Evolutionary conservation across 2,329 filamentous ascomycete species (phyloP).

Genomic region (Penicillium griseofulvum): DNA sequence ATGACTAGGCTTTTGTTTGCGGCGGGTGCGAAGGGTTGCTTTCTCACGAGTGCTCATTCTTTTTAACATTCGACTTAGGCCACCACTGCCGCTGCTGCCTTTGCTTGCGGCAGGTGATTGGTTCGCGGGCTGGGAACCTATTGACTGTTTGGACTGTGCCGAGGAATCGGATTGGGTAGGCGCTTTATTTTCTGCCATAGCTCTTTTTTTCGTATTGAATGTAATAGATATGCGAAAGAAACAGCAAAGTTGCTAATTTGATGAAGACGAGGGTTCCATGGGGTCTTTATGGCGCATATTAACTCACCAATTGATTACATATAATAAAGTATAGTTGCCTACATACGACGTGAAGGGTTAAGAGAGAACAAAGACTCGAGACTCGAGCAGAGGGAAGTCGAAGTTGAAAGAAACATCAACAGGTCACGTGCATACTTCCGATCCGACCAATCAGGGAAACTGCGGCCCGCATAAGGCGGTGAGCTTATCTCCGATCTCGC

Average conservation of each 20-base stretch:
- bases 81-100: not conserved
- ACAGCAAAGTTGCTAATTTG: not conserved
- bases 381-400: not conserved
- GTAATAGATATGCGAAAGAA: not conserved
- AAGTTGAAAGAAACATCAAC: not conserved
- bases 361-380: not conserved
- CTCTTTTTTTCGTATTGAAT: too few relatives aligned
- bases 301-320: not conserved
- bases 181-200: not conserved
- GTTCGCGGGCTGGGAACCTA: not conserved
- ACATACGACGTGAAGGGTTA: not conserved
- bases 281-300: not conserved
- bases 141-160: not conserved
- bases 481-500: conserved; percentile 34
- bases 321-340: not conserved
- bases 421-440: not conserved
- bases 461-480: conserved; percentile 19
- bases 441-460: not conserved
- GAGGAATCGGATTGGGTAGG: not conserved
- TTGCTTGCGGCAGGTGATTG: not conserved
- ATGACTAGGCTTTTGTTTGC: too few relatives aligned
- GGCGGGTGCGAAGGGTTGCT: not conserved
- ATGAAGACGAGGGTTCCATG: not conserved
- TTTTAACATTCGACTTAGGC: not conserved
- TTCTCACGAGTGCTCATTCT: not conserved